Base-by-base conservation (phyloP, 345 rosid species). In the Arabis hirsuta region DNA sequence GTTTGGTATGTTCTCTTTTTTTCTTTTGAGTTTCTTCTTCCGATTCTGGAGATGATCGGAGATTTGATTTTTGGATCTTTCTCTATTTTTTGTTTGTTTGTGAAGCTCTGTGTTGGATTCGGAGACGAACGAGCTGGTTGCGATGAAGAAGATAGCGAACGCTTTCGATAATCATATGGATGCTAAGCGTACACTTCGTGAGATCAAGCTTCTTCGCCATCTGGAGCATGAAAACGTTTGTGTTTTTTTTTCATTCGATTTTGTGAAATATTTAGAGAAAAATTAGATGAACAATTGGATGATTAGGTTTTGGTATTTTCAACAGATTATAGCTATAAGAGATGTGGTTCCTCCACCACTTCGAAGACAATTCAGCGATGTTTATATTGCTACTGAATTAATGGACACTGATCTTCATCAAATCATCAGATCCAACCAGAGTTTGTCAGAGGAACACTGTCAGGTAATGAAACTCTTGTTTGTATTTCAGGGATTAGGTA, bases 381-480 rank as follows among this genome's bases (percentile, higher is more conserved):
- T 96, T 19, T 96, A 92, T 74, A 82, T 90, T 9, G 85, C 98
- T 29, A 83, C 67, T 19, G 99, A 92, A 43, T 87, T 92, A 65
- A 88, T 96, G 99, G 99, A 92, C 78, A 86, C 98, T 29, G 99
- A 96, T 83, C 90, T 96, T 73, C 98, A 96, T 72, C 96, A 96
- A 62, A 96, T 96, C 63, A 86, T 90, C 46, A 88, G 92, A 58
- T 96, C 98, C 26, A 96, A 90, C 71, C 99, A 96, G 70, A 9
- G 77, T 58, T 76, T 92, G 59, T 92, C 99, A 0, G 99, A 92
- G 79, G 98, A 95, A 81, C 99, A 95, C 71, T 87, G 96, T 78
- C 97, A 95, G 99, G 99, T 95, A 76, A 31, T 34, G 0, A 32
- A 74, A 55, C 58, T 13, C 10, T 0, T 39, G 13, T 44, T 52